Percentiles rank a stretch among this genome's conserved stretches.
Evolutionary conservation across 202 grass and related monocot species (phyloP).

Genomic region (Bolboschoenoplectus hybrid): DNA sequence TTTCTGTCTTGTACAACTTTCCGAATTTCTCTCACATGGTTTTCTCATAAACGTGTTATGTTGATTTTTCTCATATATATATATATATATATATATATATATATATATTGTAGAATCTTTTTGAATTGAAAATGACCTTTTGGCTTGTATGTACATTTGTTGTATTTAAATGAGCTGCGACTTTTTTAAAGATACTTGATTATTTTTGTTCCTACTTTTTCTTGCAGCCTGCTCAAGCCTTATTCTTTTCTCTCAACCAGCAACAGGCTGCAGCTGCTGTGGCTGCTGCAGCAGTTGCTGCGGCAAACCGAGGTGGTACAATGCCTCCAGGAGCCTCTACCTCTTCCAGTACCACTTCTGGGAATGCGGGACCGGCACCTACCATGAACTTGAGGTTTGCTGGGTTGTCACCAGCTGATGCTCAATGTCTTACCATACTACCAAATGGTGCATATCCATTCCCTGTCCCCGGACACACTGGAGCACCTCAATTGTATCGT

Average conservation of each 20-base stretch:
- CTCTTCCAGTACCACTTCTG: constrained; percentile 38
- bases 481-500: constrained; percentile 68
- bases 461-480: constrained; percentile 61
- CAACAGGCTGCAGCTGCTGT: constrained; percentile 58
- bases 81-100: not conserved
- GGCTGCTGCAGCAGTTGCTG: constrained; percentile 53
- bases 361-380: constrained; percentile 43
- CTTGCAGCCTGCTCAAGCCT: constrained; percentile 69
- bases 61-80: not conserved
- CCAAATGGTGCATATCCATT: constrained; percentile 77
- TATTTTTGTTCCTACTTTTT: not conserved
- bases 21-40: constrained; percentile 24
- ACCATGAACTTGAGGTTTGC: constrained; percentile 91
- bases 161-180: not conserved
- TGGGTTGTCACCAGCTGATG: constrained; percentile 57
- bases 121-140: not conserved
- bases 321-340: constrained; percentile 46
- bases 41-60: constrained; percentile 32
- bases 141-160: not conserved
- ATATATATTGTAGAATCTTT: not conserved
- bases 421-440: constrained; percentile 79
- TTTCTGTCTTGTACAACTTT: not conserved
- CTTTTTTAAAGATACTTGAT: not conserved
- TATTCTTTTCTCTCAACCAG: constrained; percentile 86
- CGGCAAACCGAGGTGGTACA: constrained; percentile 49